Evolutionary conservation across 805 yeast genomes (phyloP).

Genomic region (Hanseniaspora taiwanica): DNA sequence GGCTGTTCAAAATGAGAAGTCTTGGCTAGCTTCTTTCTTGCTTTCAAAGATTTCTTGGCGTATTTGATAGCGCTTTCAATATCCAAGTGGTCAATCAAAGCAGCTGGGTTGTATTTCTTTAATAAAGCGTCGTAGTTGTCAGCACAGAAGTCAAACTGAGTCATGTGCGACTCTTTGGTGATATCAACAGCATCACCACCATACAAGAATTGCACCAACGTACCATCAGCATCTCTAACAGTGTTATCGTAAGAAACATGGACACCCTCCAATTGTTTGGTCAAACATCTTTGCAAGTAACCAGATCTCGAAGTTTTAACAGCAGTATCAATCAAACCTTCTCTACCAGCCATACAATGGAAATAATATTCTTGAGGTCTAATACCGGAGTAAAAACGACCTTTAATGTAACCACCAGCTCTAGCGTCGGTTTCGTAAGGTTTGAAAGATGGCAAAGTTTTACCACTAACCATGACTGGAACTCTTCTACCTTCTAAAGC

Average conservation of each 20-base stretch:
- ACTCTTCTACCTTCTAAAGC: conserved; percentile 99
- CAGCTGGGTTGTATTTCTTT: conserved; percentile 76
- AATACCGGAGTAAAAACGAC: conserved; percentile 94
- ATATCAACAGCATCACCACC: conserved; percentile 97
- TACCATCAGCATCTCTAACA: conserved; percentile 91
- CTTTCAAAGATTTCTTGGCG: conserved; percentile 69
- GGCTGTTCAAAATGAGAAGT: conserved; percentile 52
- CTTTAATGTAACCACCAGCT: conserved; percentile 97
- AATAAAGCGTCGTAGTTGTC: conserved; percentile 82
- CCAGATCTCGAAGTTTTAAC: conserved; percentile 98
- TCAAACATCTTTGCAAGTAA: conserved; percentile 94
- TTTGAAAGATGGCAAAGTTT: conserved; percentile 90
- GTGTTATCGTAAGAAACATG: conserved; percentile 88
- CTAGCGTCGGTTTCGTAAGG: conserved; percentile 94
- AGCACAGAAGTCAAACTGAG: conserved; percentile 83
- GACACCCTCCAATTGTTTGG: conserved; percentile 96
- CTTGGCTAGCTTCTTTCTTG: conserved; percentile 46
- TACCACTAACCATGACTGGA: conserved; percentile 98
- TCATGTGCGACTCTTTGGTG: conserved; percentile 86
- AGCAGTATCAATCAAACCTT: conserved; percentile 98
- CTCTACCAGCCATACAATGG: conserved; percentile 99
- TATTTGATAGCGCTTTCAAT: conserved; percentile 72
- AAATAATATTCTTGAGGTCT: conserved; percentile 97
- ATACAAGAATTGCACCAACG: conserved; percentile 84
- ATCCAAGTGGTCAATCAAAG: conserved; percentile 58